A percentile compares a stretch with the other conserved stretches of the same genome.
These are phyloP conservation scores for Cyberlindnera maritima DNA, from an alignment of 805 yeast genomes.

Conservation along the genomic window DNA sequence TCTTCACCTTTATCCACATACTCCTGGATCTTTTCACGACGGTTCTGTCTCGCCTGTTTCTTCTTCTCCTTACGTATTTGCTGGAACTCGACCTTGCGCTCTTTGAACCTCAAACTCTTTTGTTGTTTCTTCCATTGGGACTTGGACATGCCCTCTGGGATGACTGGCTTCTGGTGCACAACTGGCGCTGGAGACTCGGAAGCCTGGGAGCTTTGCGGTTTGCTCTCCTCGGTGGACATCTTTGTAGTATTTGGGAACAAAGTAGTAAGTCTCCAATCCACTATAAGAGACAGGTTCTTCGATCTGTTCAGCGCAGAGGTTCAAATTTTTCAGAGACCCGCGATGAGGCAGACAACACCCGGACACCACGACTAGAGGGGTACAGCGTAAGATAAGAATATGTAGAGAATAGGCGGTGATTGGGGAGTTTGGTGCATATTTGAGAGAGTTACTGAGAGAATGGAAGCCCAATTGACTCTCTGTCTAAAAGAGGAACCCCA, in stretches of 20 bases:
- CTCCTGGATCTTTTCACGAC: slow-evolving; percentile 36
- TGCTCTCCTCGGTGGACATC: background rate
- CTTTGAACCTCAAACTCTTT: slow-evolving; percentile 57
- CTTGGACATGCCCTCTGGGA: slow-evolving; percentile 88
- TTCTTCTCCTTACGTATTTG: slow-evolving; percentile 54
- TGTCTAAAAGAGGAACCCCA: too few relatives aligned
- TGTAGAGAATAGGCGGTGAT: too few relatives aligned
- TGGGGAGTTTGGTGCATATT: too few relatives aligned
- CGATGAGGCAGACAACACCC: slow-evolving; percentile 1
- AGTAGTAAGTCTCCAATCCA: too few relatives aligned
- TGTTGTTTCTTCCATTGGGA: slow-evolving; percentile 77
- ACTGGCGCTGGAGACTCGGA: background rate
- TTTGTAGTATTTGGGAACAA: too few relatives aligned
- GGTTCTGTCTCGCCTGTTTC: slow-evolving; percentile 39
- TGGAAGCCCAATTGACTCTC: too few relatives aligned
- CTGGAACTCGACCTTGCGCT: slow-evolving; percentile 57
- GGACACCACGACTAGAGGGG: background rate
- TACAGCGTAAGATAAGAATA: background rate
- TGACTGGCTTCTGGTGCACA: slow-evolving; percentile 23
- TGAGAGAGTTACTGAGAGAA: too few relatives aligned
- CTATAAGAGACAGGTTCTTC: too few relatives aligned
- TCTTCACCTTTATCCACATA: slow-evolving; percentile 38
- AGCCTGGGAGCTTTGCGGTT: background rate
- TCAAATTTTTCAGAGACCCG: background rate
- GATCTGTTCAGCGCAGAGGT: background rate